Conservation (phyloP, 257 asterid genomes). For the Nicotiana noctiflora region DNA sequence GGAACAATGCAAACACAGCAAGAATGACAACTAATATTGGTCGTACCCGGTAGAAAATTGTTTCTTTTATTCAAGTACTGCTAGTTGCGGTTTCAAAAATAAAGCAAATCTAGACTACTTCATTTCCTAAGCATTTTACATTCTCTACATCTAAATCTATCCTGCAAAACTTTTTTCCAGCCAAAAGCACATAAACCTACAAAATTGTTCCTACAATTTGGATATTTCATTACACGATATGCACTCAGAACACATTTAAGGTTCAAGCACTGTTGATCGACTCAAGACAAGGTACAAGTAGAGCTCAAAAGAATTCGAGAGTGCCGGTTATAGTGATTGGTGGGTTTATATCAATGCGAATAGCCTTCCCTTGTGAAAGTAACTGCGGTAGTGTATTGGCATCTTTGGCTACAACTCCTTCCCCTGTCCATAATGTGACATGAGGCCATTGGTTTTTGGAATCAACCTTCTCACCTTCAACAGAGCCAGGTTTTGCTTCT, state of each 20-base stretch:
- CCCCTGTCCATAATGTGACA: slow-evolving; percentile 73
- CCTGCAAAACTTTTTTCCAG: neutral
- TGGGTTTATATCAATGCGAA: slow-evolving; percentile 62
- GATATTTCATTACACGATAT: slow-evolving; percentile 6
- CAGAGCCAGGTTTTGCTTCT: slow-evolving; percentile 56
- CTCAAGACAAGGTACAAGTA: neutral
- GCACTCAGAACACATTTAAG: neutral
- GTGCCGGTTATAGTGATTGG: slow-evolving; percentile 60
- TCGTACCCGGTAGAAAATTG: neutral
- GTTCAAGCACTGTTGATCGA: neutral
- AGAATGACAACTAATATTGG: neutral
- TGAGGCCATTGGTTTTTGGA: slow-evolving; percentile 90
- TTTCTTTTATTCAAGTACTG: neutral
- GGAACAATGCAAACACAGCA: neutral
- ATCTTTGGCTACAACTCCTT: slow-evolving; percentile 59
- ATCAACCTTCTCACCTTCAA: slow-evolving; percentile 66
- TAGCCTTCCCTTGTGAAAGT: slow-evolving; percentile 62
- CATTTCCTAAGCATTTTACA: neutral
- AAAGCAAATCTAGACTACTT: neutral
- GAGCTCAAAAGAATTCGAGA: slow-evolving; percentile 43
- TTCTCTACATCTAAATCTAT: neutral
- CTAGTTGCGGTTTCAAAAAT: neutral
- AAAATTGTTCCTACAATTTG: slow-evolving; percentile 18
- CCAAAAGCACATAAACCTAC: slow-evolving; percentile 14
- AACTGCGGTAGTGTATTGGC: slow-evolving; percentile 66